These are phyloP conservation scores for Penicillium brasilianum DNA, from an alignment of 2,329 filamentous ascomycete genomes.

Conservation along the genomic window DNA sequence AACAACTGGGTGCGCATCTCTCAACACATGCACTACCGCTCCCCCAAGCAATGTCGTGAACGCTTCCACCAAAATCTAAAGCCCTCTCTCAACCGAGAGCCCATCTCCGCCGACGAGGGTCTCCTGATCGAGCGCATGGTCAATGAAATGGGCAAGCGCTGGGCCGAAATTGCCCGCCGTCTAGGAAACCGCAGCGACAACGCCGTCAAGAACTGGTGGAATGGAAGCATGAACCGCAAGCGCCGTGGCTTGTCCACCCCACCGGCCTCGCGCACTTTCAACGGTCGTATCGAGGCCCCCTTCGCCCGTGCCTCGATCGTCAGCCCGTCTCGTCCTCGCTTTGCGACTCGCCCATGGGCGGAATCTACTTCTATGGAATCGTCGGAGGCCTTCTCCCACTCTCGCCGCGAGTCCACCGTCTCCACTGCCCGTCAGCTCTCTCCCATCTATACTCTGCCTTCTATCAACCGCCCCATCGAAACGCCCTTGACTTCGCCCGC, in stretches of 20 bases:
- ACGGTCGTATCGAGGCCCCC: conserved; percentile 47
- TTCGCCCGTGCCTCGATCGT: conserved; percentile 41
- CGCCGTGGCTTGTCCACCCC: conserved; percentile 53
- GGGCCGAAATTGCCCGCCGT: conserved; percentile 88
- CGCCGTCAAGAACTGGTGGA: conserved; percentile 98
- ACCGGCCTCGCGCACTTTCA: conserved; percentile 42
- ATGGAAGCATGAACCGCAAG: conserved; percentile 85
- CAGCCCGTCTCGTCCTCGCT: conserved; percentile 39
- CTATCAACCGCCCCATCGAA: conserved; percentile 52
- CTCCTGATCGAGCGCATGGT: conserved; percentile 78
- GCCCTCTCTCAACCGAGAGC: conserved; percentile 72
- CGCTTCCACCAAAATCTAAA: conserved; percentile 93
- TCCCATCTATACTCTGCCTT: conserved; percentile 46
- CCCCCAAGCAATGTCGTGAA: conserved; percentile 94
- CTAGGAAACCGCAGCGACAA: conserved; percentile 89
- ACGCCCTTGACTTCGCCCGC: conserved; percentile 68
- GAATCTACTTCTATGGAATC: conserved; percentile 25
- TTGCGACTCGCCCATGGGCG: conserved; percentile 32
- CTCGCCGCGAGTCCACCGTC: conserved; percentile 32
- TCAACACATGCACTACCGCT: conserved; percentile 73
- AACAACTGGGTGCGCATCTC: conserved; percentile 93
- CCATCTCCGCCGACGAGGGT: conserved; percentile 74
- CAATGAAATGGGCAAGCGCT: conserved; percentile 77
- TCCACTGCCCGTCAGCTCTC: conserved; percentile 39
- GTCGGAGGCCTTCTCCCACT: conserved; percentile 23